These are phyloP conservation scores for Yarrowia sp. DNA, from an alignment of 805 yeast species.

Conservation along the genomic window DNA sequence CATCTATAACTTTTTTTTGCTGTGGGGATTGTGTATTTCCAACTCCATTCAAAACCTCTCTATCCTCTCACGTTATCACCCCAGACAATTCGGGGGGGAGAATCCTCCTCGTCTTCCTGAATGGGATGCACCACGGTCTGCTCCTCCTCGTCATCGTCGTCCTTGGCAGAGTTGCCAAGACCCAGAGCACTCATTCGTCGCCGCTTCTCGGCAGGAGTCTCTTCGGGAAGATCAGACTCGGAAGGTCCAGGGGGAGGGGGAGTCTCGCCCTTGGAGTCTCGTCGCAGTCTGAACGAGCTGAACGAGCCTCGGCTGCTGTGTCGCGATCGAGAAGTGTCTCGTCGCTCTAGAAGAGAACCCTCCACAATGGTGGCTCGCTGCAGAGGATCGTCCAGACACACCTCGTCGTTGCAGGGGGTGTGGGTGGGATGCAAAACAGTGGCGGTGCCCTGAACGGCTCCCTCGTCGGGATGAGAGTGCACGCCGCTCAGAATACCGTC, in stretches of 20 bases:
- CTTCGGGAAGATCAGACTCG: neutral
- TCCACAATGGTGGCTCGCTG: conserved; percentile 27
- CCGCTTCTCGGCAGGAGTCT: conserved; percentile 37
- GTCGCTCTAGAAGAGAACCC: conserved; percentile 9
- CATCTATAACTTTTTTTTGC: conserved; percentile 6
- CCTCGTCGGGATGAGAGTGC: conserved; percentile 10
- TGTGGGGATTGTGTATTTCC: neutral
- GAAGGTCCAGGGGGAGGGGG: conserved; percentile 5
- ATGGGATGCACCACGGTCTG: conserved; percentile 38
- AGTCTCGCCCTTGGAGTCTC: conserved; percentile 10
- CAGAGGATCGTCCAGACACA: conserved; percentile 29
- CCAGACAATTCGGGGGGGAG: conserved; percentile 17
- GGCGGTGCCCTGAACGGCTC: conserved; percentile 17
- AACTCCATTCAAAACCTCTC: neutral
- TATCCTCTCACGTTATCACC: conserved; percentile 6
- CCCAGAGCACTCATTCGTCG: conserved; percentile 38
- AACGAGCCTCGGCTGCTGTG: conserved; percentile 30
- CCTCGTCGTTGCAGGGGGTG: conserved; percentile 32
- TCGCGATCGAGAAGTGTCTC: conserved; percentile 15
- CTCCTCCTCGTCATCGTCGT: conserved; percentile 23
- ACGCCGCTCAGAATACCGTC: conserved; percentile 17
- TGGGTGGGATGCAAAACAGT: conserved; percentile 19
- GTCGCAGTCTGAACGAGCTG: conserved; percentile 17
- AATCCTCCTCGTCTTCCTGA: conserved; percentile 40
- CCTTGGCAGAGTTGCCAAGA: conserved; percentile 11